phyloP scores from a whole-genome alignment of 148 eudicot species.

The Vaccinium corymbosum region DNA sequence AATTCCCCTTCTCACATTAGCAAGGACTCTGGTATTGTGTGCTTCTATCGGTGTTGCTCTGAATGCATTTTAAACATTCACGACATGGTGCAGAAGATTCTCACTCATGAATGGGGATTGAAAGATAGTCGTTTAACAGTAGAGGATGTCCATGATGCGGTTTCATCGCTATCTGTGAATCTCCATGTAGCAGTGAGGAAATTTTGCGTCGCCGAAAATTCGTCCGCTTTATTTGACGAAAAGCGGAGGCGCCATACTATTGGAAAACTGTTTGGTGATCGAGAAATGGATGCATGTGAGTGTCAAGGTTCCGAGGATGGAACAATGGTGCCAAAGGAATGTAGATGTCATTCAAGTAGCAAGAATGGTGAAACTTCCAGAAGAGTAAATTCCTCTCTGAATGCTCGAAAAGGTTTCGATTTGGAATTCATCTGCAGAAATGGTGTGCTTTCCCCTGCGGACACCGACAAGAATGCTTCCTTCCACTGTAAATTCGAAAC shows the following conservation, averaged over 20 bases:
- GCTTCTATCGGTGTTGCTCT: conserved; percentile 63
- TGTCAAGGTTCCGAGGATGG: conserved; percentile 33
- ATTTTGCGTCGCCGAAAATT: conserved; percentile 26
- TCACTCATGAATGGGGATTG: conserved; percentile 36
- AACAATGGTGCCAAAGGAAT: conserved; percentile 33
- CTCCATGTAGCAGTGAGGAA: conserved; percentile 58
- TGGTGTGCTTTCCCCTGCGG: conserved; percentile 52
- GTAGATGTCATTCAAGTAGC: conserved; percentile 47
- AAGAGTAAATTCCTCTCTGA: conserved; percentile 21
- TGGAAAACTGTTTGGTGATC: conserved; percentile 20
- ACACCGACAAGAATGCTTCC: conserved; percentile 36
- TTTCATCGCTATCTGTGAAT: conserved; percentile 53
- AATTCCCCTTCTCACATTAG: conserved; percentile 18
- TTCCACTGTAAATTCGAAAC: conserved; percentile 80
- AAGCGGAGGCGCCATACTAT: conserved; percentile 13
- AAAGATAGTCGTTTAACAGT: conserved; percentile 41
- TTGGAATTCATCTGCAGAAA: conserved; percentile 50
- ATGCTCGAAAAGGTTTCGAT: conserved; percentile 24
- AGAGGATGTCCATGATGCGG: conserved; percentile 69
- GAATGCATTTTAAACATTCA: conserved; percentile 53
- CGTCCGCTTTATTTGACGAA: conserved; percentile 6
- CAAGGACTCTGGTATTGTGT: conserved; percentile 31
- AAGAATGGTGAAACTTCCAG: conserved; percentile 13
- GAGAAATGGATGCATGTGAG: conserved; percentile 23
- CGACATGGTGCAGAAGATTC: conserved; percentile 35